Evolutionary conservation across 148 eudicot species (phyloP).

Genomic region (Rhododendron ferrugineum): DNA sequence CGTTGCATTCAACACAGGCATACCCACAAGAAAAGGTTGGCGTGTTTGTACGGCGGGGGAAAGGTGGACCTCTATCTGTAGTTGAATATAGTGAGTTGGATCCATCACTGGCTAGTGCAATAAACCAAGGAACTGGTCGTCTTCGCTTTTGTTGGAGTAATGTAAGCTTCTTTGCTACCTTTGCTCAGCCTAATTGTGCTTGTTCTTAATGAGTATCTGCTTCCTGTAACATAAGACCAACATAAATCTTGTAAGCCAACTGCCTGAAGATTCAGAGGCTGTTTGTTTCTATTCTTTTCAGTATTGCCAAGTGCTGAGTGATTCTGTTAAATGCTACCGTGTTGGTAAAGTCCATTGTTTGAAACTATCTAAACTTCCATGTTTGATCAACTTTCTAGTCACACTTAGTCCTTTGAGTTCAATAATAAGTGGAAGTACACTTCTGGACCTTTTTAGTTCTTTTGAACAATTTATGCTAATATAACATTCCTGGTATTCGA

Average conservation of each 20-base stretch:
- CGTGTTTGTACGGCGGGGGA: constrained; percentile 90
- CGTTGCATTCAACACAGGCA: constrained; percentile 46
- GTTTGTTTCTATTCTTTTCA: background rate
- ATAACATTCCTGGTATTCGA: background rate
- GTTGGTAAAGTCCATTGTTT: background rate
- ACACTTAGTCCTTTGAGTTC: background rate
- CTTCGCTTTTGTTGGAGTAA: constrained; percentile 98
- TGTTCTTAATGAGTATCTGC: background rate
- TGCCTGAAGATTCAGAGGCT: background rate
- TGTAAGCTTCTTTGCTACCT: constrained; percentile 40
- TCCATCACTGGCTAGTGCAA: constrained; percentile 67
- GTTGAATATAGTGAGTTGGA: constrained; percentile 97
- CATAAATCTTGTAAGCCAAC: background rate
- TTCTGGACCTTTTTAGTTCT: background rate
- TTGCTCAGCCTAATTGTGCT: constrained; percentile 8
- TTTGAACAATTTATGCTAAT: background rate
- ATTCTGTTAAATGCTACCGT: background rate
- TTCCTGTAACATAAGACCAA: background rate
- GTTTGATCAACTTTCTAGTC: background rate
- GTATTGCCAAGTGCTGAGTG: background rate
- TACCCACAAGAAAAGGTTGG: constrained; percentile 99
- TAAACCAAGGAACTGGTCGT: constrained; percentile 85
- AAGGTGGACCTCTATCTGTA: constrained; percentile 91
- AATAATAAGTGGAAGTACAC: background rate
- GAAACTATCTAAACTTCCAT: background rate